Conservation (phyloP, 2,329 filamentous ascomycete genomes). For the Colletotrichum cereale region DNA sequence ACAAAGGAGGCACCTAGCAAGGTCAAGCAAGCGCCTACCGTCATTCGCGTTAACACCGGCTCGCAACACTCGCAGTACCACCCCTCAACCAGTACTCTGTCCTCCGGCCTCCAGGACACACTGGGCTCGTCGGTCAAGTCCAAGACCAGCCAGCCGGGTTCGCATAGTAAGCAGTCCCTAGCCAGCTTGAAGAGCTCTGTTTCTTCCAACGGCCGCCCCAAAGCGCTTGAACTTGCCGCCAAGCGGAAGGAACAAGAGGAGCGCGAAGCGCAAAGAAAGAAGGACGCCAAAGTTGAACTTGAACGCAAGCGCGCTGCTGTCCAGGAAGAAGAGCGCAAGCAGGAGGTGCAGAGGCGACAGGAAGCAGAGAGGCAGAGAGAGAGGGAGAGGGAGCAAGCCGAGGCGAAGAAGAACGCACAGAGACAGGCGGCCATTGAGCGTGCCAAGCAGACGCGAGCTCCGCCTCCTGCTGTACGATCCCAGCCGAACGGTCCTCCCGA, state of each 20-base stretch:
- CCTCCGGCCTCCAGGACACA: slow-evolving; percentile 71
- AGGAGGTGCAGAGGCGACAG: slow-evolving; percentile 69
- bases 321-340: slow-evolving; percentile 74
- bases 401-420: slow-evolving; percentile 75
- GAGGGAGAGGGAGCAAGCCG: slow-evolving; percentile 71
- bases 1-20: slow-evolving; percentile 70
- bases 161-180: slow-evolving; percentile 68
- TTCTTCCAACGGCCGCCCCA: slow-evolving; percentile 74
- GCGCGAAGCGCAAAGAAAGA: slow-evolving; percentile 80
- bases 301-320: slow-evolving; percentile 79
- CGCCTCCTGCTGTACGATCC: slow-evolving; percentile 69
- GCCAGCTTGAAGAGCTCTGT: slow-evolving; percentile 75
- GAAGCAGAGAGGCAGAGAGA: slow-evolving; percentile 73
- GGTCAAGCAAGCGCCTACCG: slow-evolving; percentile 76
- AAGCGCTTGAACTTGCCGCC: slow-evolving; percentile 80
- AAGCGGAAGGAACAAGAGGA: slow-evolving; percentile 90
- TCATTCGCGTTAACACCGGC: slow-evolving; percentile 77
- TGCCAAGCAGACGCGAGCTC: slow-evolving; percentile 73
- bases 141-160: slow-evolving; percentile 76
- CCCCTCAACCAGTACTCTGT: slow-evolving; percentile 68
- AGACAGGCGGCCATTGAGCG: slow-evolving; percentile 73
- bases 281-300: slow-evolving; percentile 83
- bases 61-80: slow-evolving; percentile 73
- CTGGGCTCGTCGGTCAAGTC: slow-evolving; percentile 61
- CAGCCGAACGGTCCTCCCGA: slow-evolving; percentile 67